These are phyloP conservation scores for Sophora flavescens DNA, from an alignment of 306 rosid genomes.

Conservation along the genomic window DNA sequence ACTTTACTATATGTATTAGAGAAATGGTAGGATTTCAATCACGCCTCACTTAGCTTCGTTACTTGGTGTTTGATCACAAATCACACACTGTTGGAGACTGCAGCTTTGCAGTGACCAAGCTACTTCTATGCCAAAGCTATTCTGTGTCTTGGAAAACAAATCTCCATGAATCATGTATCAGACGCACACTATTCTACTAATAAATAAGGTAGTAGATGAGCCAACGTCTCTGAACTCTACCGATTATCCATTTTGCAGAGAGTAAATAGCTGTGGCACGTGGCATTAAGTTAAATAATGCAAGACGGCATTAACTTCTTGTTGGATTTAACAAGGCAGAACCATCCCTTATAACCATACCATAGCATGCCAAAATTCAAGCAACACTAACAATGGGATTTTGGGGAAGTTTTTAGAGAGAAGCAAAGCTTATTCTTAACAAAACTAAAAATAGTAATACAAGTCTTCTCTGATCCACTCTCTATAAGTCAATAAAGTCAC, in stretches of 20 bases:
- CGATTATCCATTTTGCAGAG: not conserved
- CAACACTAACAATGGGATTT: conserved; percentile 14
- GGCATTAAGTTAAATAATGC: conserved; percentile 20
- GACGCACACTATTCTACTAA: not conserved
- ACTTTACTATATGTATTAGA: not conserved
- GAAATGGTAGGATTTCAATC: not conserved
- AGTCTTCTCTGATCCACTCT: not conserved
- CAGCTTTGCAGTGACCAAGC: conserved; percentile 1
- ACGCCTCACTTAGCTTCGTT: not conserved
- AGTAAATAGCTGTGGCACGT: not conserved
- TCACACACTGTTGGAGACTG: not conserved
- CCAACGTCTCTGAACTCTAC: conserved; percentile 1
- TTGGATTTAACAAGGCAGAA: not conserved
- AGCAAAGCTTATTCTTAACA: not conserved
- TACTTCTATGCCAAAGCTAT: not conserved
- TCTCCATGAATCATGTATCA: not conserved
- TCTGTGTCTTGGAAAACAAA: not conserved
- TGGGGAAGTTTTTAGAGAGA: conserved; percentile 5
- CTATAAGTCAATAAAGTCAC: not conserved
- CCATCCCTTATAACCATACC: not conserved
- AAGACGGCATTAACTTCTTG: not conserved
- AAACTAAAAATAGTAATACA: not conserved
- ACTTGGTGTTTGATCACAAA: conserved; percentile 6
- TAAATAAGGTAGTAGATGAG: not conserved
- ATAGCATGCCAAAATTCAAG: conserved; percentile 27